Conservation (phyloP, 2,329 filamentous ascomycete genomes). For the Huntiella omanensis region DNA sequence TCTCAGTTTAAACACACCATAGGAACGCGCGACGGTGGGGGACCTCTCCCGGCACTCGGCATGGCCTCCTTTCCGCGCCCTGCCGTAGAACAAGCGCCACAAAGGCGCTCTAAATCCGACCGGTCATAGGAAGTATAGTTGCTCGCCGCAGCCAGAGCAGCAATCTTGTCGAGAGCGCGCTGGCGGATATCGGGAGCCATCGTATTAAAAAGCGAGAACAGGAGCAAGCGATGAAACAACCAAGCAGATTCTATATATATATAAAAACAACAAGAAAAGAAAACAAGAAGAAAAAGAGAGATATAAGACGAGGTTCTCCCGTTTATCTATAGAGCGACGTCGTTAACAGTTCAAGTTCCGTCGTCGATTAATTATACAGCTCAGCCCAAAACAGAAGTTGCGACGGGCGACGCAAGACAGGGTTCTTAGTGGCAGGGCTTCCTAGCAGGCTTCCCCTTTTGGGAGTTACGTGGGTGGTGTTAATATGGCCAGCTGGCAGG, state of each 20-base stretch:
- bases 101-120: constrained; percentile 44
- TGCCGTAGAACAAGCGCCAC: constrained; percentile 34
- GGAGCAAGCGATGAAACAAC: not conserved
- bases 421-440: not conserved
- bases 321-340: not conserved
- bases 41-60: constrained; percentile 24
- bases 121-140: constrained; percentile 36
- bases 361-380: no score
- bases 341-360: no score
- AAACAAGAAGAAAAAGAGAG: not conserved
- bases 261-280: not conserved
- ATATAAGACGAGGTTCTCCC: not conserved
- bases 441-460: constrained; percentile 8
- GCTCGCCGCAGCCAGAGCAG: constrained; percentile 38
- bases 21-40: constrained; percentile 30
- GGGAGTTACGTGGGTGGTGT: not conserved
- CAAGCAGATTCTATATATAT: not conserved
- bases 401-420: not conserved
- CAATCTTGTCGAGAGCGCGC: constrained; percentile 46
- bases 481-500: not conserved
- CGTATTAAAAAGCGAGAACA: not conserved
- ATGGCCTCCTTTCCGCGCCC: constrained; percentile 23
- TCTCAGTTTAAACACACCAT: constrained; percentile 30
- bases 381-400: not conserved
- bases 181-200: constrained; percentile 41